phyloP scores from a whole-genome alignment of 805 yeast genomes.

The Yarrowia bubula region DNA sequence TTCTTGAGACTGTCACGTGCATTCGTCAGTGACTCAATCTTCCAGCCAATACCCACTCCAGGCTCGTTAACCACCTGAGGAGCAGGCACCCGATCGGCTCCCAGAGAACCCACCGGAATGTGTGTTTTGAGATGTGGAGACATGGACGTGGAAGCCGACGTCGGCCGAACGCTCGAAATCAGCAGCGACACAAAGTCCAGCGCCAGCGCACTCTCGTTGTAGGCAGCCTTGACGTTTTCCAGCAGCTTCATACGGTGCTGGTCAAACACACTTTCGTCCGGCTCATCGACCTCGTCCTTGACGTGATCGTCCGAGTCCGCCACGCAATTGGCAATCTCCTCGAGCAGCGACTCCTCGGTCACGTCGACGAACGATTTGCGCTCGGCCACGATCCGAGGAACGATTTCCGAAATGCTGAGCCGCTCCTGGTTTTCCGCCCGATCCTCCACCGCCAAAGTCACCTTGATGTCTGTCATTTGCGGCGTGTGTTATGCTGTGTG shows the following conservation, averaged over 20 bases:
- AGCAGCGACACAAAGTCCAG: slow-evolving; percentile 83
- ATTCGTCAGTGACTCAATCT: slow-evolving; percentile 61
- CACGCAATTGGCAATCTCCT: slow-evolving; percentile 43
- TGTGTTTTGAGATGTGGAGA: slow-evolving; percentile 76
- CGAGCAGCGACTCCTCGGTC: slow-evolving; percentile 53
- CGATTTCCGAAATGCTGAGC: slow-evolving; percentile 42
- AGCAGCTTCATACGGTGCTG: slow-evolving; percentile 35
- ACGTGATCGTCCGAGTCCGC: slow-evolving; percentile 28
- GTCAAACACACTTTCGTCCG: slow-evolving; percentile 31
- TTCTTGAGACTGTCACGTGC: slow-evolving; percentile 52
- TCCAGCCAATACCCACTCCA: slow-evolving; percentile 75
- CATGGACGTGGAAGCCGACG: slow-evolving; percentile 82
- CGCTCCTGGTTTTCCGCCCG: slow-evolving; percentile 15
- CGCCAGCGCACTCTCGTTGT: slow-evolving; percentile 85
- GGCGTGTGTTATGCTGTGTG: background rate
- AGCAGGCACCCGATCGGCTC: slow-evolving; percentile 38
- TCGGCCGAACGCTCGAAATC: slow-evolving; percentile 77
- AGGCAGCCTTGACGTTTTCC: slow-evolving; percentile 50
- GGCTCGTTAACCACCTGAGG: slow-evolving; percentile 38
- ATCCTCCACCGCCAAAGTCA: slow-evolving; percentile 26
- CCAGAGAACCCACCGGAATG: slow-evolving; percentile 71
- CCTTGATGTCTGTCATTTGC: slow-evolving; percentile 13
- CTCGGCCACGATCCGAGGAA: slow-evolving; percentile 58
- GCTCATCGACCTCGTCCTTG: slow-evolving; percentile 22
- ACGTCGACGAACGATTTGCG: slow-evolving; percentile 58